These are phyloP conservation scores for Beauveria scarabaeidicola DNA, from an alignment of 2,329 filamentous ascomycete species.

Conservation along the genomic window DNA sequence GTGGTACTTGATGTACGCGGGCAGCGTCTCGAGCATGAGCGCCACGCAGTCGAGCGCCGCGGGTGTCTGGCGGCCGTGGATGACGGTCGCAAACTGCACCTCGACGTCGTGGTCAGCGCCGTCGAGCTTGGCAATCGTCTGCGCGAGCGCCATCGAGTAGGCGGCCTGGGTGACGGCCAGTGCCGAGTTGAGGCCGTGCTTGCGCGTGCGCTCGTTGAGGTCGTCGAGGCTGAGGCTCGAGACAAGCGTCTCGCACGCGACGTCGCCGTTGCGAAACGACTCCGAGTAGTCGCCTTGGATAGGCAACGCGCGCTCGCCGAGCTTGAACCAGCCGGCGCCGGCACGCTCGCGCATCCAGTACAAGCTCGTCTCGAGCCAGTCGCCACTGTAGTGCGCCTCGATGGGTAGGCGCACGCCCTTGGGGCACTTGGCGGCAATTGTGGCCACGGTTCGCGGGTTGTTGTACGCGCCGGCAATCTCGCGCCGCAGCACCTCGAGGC, in stretches of 20 bases:
- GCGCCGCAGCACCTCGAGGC: conserved; percentile 8
- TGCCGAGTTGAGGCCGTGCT: neutral
- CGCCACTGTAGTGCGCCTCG: conserved; percentile 9
- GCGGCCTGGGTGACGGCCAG: conserved; percentile 10
- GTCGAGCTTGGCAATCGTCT: conserved; percentile 3
- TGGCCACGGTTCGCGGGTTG: neutral
- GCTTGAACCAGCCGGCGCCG: conserved; percentile 1
- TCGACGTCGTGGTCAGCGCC: neutral
- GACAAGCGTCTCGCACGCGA: conserved; percentile 6
- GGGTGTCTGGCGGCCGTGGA: conserved; percentile 9
- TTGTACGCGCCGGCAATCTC: conserved; percentile 10
- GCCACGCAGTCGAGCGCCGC: conserved; percentile 11
- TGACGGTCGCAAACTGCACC: conserved; percentile 12
- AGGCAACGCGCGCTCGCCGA: neutral
- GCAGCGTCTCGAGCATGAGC: conserved; percentile 11
- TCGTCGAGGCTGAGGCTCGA: conserved; percentile 6
- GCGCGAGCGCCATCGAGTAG: conserved; percentile 12
- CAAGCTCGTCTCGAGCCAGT: conserved; percentile 13
- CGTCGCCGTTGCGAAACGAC: conserved; percentile 9
- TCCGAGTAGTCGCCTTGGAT: neutral
- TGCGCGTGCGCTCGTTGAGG: conserved; percentile 10
- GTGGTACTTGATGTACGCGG: conserved; percentile 10
- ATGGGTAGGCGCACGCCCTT: conserved; percentile 10
- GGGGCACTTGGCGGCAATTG: conserved; percentile 1
- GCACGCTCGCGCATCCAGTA: conserved; percentile 11